Conservation (phyloP, 345 rosid species). For the Corymbia maculata region DNA sequence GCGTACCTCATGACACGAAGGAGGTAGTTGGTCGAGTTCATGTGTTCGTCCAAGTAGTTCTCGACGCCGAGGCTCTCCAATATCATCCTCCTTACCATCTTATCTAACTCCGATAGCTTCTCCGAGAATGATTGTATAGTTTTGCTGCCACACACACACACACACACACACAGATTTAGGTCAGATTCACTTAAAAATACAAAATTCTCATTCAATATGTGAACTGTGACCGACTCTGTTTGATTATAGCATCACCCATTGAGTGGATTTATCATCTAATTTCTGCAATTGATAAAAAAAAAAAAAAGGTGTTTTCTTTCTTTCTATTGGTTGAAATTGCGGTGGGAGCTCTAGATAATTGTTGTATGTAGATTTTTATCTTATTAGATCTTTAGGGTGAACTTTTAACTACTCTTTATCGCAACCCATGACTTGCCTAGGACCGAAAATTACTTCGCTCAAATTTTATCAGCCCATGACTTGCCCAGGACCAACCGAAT, state of each 20-base stretch:
- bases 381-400: not conserved
- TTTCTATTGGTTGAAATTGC: not conserved
- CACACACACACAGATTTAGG: too few species aligned
- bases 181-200: not conserved
- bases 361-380: not conserved
- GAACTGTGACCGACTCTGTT: not conserved
- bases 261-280: not conserved
- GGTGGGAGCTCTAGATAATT: not conserved
- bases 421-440: not conserved
- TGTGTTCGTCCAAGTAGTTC: constrained; percentile 46
- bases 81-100: constrained; percentile 35
- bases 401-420: not conserved
- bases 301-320: not conserved
- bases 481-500: not conserved
- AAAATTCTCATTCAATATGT: not conserved
- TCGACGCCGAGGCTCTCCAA: constrained; percentile 43
- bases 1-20: constrained; percentile 45
- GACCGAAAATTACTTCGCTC: not conserved
- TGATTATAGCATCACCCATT: not conserved
- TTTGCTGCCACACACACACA: constrained; percentile 33
- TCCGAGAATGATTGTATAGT: constrained; percentile 16
- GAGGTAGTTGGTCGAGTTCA: constrained; percentile 44
- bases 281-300: not conserved
- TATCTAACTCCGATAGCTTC: constrained; percentile 29
- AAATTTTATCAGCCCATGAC: not conserved